These are phyloP conservation scores for Candida frijolesensis DNA, from an alignment of 1,139 yeast species.

Conservation along the genomic window DNA sequence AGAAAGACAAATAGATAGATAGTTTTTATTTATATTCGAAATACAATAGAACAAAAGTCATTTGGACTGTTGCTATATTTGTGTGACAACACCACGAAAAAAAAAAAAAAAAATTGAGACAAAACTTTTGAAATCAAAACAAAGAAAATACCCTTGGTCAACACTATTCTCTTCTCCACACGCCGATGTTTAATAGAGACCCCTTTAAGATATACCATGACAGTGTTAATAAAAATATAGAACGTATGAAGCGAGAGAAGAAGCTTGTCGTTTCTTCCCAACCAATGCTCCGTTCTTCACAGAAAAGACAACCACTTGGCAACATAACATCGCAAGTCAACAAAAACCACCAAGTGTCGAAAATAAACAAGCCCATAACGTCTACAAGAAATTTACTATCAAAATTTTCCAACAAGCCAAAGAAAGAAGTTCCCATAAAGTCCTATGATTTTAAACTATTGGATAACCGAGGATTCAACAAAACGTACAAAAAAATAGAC, in stretches of 20 bases:
- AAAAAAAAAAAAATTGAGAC: conserved; percentile 6
- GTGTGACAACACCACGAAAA: not conserved
- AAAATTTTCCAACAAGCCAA: conserved; percentile 4
- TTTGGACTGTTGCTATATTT: not conserved
- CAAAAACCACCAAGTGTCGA: not conserved
- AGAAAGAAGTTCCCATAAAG: conserved; percentile 2
- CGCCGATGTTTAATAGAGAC: conserved; percentile 9
- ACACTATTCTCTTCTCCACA: not conserved
- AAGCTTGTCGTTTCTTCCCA: conserved; percentile 2
- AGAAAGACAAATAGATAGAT: conserved; percentile 5
- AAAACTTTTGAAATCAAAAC: not conserved
- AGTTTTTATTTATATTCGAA: not conserved
- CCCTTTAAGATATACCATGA: conserved; percentile 12
- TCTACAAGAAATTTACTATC: conserved; percentile 7
- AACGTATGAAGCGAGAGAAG: conserved; percentile 9
- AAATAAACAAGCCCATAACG: conserved; percentile 1
- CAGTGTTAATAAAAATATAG: conserved; percentile 6
- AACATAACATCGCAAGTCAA: conserved; percentile 1
- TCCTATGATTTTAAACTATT: conserved; percentile 8
- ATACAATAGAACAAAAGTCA: too few relatives aligned
- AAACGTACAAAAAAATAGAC: conserved; percentile 8
- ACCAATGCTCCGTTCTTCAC: not conserved
- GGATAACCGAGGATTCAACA: conserved; percentile 11
- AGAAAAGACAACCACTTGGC: conserved; percentile 2
- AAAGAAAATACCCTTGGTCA: not conserved